Evolutionary conservation across 306 rosid genomes (phyloP).

Genomic region (Pyrus bretschneideri): DNA sequence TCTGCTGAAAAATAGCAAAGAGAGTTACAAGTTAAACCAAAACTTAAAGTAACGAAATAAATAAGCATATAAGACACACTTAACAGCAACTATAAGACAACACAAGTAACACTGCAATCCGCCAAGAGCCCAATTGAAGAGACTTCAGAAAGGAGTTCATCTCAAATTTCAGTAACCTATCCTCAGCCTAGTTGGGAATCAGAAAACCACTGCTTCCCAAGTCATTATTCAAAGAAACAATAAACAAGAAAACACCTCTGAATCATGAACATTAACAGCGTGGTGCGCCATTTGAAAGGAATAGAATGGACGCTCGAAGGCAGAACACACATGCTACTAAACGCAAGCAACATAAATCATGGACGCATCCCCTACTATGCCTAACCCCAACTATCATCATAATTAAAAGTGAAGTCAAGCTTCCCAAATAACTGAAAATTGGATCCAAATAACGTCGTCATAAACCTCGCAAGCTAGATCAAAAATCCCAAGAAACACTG

Average conservation of each 20-base stretch:
- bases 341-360: background rate
- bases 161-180: background rate
- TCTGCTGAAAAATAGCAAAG: slow-evolving; percentile 34
- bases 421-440: background rate
- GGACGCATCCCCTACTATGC: background rate
- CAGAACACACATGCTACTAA: background rate
- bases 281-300: background rate
- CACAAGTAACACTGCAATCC: background rate
- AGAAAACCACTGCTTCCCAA: background rate
- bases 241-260: background rate
- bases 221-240: background rate
- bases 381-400: background rate
- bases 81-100: background rate
- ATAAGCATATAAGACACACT: background rate
- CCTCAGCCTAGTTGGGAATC: background rate
- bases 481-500: background rate
- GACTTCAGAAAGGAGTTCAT: background rate
- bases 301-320: no score
- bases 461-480: background rate
- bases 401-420: background rate
- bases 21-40: slow-evolving; percentile 7
- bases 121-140: background rate
- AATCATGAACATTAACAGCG: background rate
- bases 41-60: background rate
- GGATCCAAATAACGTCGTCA: background rate